These are phyloP conservation scores for Petasospora fabianii DNA, from an alignment of 1,139 yeast genomes.

Conservation along the genomic window DNA sequence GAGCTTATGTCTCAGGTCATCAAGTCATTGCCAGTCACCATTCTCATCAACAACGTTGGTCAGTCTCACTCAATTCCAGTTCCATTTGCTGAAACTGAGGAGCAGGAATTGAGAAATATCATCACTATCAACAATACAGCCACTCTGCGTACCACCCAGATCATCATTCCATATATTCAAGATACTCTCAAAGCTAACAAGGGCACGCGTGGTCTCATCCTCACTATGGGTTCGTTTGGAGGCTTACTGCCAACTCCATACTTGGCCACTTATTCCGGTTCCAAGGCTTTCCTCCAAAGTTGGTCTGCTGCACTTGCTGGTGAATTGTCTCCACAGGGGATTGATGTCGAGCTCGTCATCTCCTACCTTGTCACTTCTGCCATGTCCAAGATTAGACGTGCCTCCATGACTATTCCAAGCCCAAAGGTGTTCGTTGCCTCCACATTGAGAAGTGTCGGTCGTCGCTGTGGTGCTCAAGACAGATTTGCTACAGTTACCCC, in stretches of 20 bases:
- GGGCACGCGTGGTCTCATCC: slow-evolving; percentile 61
- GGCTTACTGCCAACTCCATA: slow-evolving; percentile 91
- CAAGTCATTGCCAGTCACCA: slow-evolving; percentile 52
- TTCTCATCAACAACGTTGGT: slow-evolving; percentile 90
- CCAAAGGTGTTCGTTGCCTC: slow-evolving; percentile 76
- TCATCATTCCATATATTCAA: slow-evolving; percentile 66
- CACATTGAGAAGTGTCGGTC: slow-evolving; percentile 66
- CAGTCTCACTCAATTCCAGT: slow-evolving; percentile 94
- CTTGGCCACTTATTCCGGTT: slow-evolving; percentile 92
- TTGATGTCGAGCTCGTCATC: slow-evolving; percentile 82
- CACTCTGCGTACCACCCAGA: slow-evolving; percentile 78
- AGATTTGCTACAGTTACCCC: slow-evolving; percentile 87
- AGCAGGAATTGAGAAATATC: slow-evolving; percentile 69
- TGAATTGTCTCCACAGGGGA: slow-evolving; percentile 61
- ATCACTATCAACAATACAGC: slow-evolving; percentile 83
- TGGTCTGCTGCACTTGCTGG: slow-evolving; percentile 93
- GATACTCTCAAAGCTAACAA: slow-evolving; percentile 41
- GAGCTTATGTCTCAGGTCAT: slow-evolving; percentile 45
- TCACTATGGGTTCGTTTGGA: slow-evolving; percentile 97
- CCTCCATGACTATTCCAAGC: slow-evolving; percentile 74
- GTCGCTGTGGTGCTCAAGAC: slow-evolving; percentile 90
- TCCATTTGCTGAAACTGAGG: slow-evolving; percentile 78
- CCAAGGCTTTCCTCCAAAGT: slow-evolving; percentile 88
- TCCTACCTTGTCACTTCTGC: slow-evolving; percentile 94
- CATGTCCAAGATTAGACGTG: slow-evolving; percentile 86